These are phyloP conservation scores for Aureococcus anophagefferens DNA, from an alignment of 108 stramenopile genomes.

Conservation along the genomic window DNA sequence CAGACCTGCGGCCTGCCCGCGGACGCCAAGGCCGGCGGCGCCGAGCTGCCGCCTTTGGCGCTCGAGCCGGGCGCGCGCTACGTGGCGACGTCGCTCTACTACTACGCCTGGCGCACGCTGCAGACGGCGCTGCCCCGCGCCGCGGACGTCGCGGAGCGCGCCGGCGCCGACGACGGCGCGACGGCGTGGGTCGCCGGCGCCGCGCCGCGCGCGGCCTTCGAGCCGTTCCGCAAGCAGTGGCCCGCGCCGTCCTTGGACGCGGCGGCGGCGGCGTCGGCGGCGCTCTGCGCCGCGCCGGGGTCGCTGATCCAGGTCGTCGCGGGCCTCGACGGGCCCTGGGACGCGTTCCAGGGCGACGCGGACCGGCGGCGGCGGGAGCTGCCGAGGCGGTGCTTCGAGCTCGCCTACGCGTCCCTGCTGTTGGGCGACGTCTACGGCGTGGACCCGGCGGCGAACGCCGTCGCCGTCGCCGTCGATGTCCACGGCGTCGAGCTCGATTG, in stretches of 20 bases:
- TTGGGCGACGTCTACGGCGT: neutral
- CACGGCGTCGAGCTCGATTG: neutral
- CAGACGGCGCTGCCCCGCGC: neutral
- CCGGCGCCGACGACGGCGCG: neutral
- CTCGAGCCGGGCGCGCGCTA: neutral
- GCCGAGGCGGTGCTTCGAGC: neutral
- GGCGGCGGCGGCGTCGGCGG: neutral
- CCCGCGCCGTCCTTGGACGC: neutral
- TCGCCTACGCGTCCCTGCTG: neutral
- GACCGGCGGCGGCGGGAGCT: neutral
- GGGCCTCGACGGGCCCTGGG: neutral
- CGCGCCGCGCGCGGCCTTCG: too few relatives aligned
- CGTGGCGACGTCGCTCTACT: neutral
- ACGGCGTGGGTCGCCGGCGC: too few relatives aligned
- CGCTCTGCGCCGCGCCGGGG: neutral
- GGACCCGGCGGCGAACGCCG: neutral
- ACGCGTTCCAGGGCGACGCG: neutral
- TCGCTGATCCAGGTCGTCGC: neutral
- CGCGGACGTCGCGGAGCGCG: neutral
- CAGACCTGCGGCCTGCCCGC: neutral
- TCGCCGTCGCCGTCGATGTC: neutral
- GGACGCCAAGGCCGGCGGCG: neutral
- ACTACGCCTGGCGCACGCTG: neutral
- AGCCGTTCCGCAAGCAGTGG: neutral
- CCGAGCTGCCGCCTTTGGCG: neutral